Evolutionary conservation across 257 asterid species (phyloP), one percentile per base, ranked within the genome.

Genomic region (Mentha longifolia): DNA sequence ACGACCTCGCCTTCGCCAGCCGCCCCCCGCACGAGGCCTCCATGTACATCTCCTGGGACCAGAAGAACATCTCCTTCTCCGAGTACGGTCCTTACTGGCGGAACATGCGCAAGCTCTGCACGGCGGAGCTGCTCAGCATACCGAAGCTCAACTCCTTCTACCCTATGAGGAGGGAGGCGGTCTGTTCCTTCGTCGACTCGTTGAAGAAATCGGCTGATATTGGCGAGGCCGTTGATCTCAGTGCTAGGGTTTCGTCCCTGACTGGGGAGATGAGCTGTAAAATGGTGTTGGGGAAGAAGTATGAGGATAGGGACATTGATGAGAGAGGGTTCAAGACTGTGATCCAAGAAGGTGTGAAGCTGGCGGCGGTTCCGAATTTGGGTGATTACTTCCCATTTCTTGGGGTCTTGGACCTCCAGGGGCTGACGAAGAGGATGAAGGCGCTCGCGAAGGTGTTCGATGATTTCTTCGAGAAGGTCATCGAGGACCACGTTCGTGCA

Each of bases 281-380:
- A 43, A 81, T 86, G 89, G 78, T 84, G 68, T 79, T 81, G 58
- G 89, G 89, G 0, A 87, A 74, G 76, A 87, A 78, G 67, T 87
- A 82, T 6, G 74, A 63, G 22, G 82, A 87, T 43, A 68, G 59
- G 45, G 91, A 83, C 28, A 62, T 83, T 3, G 80, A 78, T 46
- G 88, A 85, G 73, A 79, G 78, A 60, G 92, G 92, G 10, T 85
- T 87, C 72, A 79, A 76, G 41, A 61, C 22, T 19, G 83, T 83
- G 52, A 73, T 85, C 15, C 80, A 81, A 33, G 83, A 87, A 39
- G 88, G 71, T 10, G 81, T 82, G 80, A 71, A 59, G 12, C 54
- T 82, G 0, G 67, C 68, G 2, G 85, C 83, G 1, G 55, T 61
- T 9, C 86, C 89, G 3, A 84, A 84, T 70, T 80, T 86, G 66